Percentiles rank a stretch among this genome's conserved stretches.
Evolutionary conservation across 2,329 filamentous ascomycete species (phyloP).

Genomic region (Ascochyta pisi): DNA sequence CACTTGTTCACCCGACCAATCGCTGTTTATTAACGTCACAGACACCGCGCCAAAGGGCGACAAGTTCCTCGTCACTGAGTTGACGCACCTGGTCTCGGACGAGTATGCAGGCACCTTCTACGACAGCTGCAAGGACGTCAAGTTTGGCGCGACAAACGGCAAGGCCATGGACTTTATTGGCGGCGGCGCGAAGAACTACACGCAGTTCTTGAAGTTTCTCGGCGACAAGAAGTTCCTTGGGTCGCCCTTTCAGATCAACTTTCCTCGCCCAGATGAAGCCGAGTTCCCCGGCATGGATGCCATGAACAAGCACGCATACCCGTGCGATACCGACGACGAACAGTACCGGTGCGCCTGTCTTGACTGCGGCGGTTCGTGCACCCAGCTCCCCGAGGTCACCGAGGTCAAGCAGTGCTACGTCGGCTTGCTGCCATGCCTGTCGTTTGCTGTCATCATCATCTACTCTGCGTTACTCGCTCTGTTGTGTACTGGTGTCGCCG

Average conservation of each 20-base stretch:
- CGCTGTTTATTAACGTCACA: conserved; percentile 92
- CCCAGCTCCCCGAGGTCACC: conserved; percentile 78
- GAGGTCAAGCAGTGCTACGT: conserved; percentile 77
- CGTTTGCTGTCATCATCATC: conserved; percentile 86
- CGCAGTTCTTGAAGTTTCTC: conserved; percentile 85
- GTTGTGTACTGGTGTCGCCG: conserved; percentile 70
- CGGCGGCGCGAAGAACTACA: conserved; percentile 90
- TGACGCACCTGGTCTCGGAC: conserved; percentile 87
- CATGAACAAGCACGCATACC: conserved; percentile 75
- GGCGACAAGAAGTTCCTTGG: conserved; percentile 90
- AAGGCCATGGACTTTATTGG: conserved; percentile 96
- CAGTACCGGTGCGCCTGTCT: conserved; percentile 90
- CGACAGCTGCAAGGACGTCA: conserved; percentile 98
- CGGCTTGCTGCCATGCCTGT: conserved; percentile 87
- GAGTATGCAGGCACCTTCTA: conserved; percentile 89
- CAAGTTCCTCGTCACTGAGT: conserved; percentile 78
- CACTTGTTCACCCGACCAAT: conserved; percentile 96
- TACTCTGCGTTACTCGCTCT: conserved; percentile 79
- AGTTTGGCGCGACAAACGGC: conserved; percentile 92
- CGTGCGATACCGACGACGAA: conserved; percentile 88
- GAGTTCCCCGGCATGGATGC: conserved; percentile 74
- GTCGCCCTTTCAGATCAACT: conserved; percentile 98
- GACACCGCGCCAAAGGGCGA: conserved; percentile 67
- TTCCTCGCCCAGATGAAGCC: conserved; percentile 67
- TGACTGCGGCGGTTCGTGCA: conserved; percentile 87